phyloP scores from a whole-genome alignment of 352 stramenopile species.

The Phytophthora pinifolia region DNA sequence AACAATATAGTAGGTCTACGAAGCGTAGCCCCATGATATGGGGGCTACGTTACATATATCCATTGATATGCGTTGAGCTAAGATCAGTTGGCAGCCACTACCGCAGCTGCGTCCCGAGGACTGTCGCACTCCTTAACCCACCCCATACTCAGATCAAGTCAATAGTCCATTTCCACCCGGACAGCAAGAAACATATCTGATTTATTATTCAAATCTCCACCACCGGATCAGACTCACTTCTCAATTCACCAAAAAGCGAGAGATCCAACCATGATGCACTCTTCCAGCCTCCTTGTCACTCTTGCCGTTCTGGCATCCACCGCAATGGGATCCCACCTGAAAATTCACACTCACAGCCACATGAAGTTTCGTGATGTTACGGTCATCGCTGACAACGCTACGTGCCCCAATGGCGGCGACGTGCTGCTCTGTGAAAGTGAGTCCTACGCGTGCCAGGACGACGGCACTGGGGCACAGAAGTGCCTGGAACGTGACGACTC shows the following conservation, averaged over 20 bases:
- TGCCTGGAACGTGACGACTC: slow-evolving; percentile 41
- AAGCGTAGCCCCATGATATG: too few relatives aligned
- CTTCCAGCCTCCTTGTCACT: slow-evolving; percentile 18
- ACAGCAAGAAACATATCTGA: slow-evolving; percentile 13
- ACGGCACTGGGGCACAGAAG: slow-evolving; percentile 30
- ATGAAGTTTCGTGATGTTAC: slow-evolving; percentile 54
- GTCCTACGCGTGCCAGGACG: slow-evolving; percentile 48
- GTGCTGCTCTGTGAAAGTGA: slow-evolving; percentile 43
- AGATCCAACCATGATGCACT: slow-evolving; percentile 16
- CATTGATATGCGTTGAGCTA: too few relatives aligned
- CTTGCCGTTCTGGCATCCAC: slow-evolving; percentile 19
- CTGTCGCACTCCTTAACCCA: not conserved
- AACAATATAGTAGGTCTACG: too few relatives aligned
- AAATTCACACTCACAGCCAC: slow-evolving; percentile 32
- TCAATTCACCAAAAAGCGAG: slow-evolving; percentile 11
- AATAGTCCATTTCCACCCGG: not conserved
- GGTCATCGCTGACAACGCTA: slow-evolving; percentile 41
- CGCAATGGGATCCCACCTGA: slow-evolving; percentile 9
- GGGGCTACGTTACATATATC: too few relatives aligned
- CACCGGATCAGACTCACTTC: slow-evolving; percentile 12
- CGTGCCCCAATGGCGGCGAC: slow-evolving; percentile 45
- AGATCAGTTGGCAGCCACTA: too few relatives aligned
- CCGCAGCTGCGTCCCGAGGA: slow-evolving; percentile 3
- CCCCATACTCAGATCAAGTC: not conserved
- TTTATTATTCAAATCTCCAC: slow-evolving; percentile 3